Conservation (phyloP, 352 stramenopile genomes). For the Phytophthora citrophthora region DNA sequence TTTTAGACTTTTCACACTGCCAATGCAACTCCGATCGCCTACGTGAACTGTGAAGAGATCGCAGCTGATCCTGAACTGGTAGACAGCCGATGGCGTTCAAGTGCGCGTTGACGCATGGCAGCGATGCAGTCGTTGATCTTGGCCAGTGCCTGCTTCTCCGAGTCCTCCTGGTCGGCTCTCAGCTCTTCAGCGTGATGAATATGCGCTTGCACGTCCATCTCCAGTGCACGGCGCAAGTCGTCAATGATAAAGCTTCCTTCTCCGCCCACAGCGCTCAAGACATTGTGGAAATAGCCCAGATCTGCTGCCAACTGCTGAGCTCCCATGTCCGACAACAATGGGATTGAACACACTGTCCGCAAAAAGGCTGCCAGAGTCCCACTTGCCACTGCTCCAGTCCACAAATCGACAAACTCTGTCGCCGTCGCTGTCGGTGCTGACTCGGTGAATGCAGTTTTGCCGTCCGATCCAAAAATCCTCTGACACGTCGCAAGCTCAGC, state of each 20-base stretch:
- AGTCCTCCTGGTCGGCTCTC: constrained; percentile 25
- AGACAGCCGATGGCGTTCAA: constrained; percentile 24
- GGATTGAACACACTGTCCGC: constrained; percentile 60
- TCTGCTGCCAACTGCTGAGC: constrained; percentile 70
- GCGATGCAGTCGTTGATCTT: constrained; percentile 59
- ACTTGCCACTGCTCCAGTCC: constrained; percentile 72
- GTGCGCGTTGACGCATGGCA: constrained; percentile 44
- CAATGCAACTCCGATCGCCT: not conserved
- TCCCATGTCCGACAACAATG: constrained; percentile 61
- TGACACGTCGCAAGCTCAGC: constrained; percentile 54
- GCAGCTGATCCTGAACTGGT: constrained; percentile 14
- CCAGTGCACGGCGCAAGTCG: constrained; percentile 51
- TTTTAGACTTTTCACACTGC: constrained; percentile 15
- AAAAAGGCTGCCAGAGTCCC: constrained; percentile 66
- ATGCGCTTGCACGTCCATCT: constrained; percentile 41
- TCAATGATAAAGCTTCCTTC: constrained; percentile 64
- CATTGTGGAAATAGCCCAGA: constrained; percentile 82
- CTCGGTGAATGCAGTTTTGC: constrained; percentile 15
- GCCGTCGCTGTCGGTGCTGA: constrained; percentile 31
- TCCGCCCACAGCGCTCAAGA: constrained; percentile 72
- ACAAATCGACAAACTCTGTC: constrained; percentile 77
- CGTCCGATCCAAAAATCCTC: constrained; percentile 46
- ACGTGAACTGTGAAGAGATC: constrained; percentile 1
- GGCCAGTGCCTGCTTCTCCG: constrained; percentile 40
- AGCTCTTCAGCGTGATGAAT: constrained; percentile 40